These are phyloP conservation scores for Bipolaris victoriae DNA, from an alignment of 2,329 filamentous ascomycete species.

Conservation along the genomic window DNA sequence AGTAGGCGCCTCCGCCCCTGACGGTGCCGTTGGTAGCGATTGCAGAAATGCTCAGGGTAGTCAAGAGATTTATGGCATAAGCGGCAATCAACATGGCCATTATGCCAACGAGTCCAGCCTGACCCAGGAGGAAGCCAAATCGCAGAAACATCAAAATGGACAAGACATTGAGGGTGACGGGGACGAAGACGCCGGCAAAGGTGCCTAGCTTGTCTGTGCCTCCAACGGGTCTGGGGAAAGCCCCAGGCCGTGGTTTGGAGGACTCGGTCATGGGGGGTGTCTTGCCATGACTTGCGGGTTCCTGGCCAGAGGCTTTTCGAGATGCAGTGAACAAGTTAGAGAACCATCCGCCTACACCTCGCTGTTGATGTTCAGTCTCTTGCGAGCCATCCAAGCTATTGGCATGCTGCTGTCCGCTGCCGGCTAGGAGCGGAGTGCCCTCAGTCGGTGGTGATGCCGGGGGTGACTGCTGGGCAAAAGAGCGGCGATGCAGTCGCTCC, in stretches of 20 bases:
- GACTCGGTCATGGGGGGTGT: constrained; percentile 32
- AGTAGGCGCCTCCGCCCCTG: constrained; percentile 85
- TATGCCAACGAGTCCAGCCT: constrained; percentile 79
- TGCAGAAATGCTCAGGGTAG: constrained; percentile 83
- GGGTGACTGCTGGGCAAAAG: constrained; percentile 35
- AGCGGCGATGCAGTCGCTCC: constrained; percentile 53
- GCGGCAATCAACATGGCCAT: constrained; percentile 75
- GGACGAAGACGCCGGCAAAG: constrained; percentile 73
- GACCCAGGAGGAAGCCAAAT: constrained; percentile 83
- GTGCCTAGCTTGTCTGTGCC: constrained; percentile 71
- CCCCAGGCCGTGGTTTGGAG: constrained; percentile 44
- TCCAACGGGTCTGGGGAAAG: constrained; percentile 50
- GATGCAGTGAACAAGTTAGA: constrained; percentile 26
- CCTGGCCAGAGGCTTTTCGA: constrained; percentile 14
- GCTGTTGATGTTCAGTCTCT: constrained; percentile 12
- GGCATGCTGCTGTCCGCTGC: constrained; percentile 20
- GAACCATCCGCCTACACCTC: constrained; percentile 34
- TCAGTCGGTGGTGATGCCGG: constrained; percentile 35
- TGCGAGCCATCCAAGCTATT: neutral
- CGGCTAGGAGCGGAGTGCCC: constrained; percentile 42
- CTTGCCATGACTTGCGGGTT: constrained; percentile 22
- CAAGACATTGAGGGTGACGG: constrained; percentile 85
- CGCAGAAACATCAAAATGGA: constrained; percentile 92
- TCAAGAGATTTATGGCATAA: constrained; percentile 84
- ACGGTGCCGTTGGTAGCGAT: constrained; percentile 91